These are phyloP conservation scores for Paramecium caudatum DNA, from an alignment of 73 alveolate genomes.

Conservation along the genomic window DNA sequence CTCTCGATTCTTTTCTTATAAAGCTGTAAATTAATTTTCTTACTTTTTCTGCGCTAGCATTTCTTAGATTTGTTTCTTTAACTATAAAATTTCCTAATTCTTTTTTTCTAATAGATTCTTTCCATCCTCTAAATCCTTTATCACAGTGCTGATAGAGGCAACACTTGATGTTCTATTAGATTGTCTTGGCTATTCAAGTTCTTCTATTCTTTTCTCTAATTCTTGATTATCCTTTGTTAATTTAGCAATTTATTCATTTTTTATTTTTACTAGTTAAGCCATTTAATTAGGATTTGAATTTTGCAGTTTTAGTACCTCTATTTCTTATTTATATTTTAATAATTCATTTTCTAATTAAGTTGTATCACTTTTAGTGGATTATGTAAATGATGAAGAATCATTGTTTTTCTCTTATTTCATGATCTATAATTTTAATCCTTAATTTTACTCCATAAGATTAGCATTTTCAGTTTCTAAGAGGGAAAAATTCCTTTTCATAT, in stretches of 20 bases:
- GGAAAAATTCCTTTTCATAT: not conserved
- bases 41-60: not conserved
- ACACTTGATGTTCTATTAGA: slow-evolving; percentile 11
- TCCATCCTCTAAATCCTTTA: slow-evolving; percentile 63
- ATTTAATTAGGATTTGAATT: slow-evolving; percentile 29
- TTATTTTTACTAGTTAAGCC: slow-evolving; percentile 35
- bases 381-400: slow-evolving; percentile 33
- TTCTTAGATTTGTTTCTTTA: slow-evolving; percentile 44
- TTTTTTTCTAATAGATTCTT: slow-evolving; percentile 36
- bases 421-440: slow-evolving; percentile 19
- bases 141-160: slow-evolving; percentile 8
- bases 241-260: slow-evolving; percentile 36
- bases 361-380: slow-evolving; percentile 4
- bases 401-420: slow-evolving; percentile 32
- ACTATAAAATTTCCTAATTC: slow-evolving; percentile 42
- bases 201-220: not conserved
- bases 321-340: slow-evolving; percentile 39
- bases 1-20: not conserved
- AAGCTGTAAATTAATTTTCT: not conserved
- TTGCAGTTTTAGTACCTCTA: slow-evolving; percentile 12
- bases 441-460: slow-evolving; percentile 32
- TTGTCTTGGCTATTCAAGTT: not conserved
- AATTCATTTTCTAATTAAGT: slow-evolving; percentile 17
- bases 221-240: not conserved
- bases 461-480: slow-evolving; percentile 9